phyloP scores from a whole-genome alignment of 2,329 filamentous ascomycete genomes.

The Teratosphaeria nubilosa region DNA sequence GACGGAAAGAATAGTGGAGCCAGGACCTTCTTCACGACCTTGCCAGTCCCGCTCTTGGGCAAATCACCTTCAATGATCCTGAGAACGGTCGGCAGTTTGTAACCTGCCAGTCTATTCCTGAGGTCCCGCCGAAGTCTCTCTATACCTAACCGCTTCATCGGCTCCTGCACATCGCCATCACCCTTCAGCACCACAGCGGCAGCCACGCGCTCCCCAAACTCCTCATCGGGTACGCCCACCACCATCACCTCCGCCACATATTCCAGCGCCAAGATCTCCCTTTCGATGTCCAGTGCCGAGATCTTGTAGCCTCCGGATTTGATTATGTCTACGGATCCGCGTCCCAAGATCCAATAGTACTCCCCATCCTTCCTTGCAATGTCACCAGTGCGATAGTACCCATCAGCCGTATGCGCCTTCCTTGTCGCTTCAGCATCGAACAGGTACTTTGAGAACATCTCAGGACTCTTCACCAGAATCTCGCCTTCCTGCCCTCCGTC shows the following conservation, averaged over 20 bases:
- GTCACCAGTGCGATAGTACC: constrained; percentile 26
- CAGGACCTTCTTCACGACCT: constrained; percentile 40
- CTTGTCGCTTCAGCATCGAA: constrained; percentile 21
- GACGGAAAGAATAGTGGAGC: constrained; percentile 23
- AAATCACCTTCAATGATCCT: constrained; percentile 36
- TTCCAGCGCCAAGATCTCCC: constrained; percentile 40
- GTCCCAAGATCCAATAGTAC: constrained; percentile 45
- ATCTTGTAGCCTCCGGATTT: constrained; percentile 49
- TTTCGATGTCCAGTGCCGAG: constrained; percentile 45
- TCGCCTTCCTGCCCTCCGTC: constrained; percentile 35
- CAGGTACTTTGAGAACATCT: constrained; percentile 27
- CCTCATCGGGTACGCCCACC: constrained; percentile 43
- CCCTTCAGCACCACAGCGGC: constrained; percentile 38
- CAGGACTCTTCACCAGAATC: constrained; percentile 31
- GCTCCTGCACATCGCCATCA: constrained; percentile 16
- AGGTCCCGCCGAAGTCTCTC: constrained; percentile 35
- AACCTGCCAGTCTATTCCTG: constrained; percentile 34
- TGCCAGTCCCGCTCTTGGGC: constrained; percentile 40
- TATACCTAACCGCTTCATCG: constrained; percentile 25
- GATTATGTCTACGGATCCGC: constrained; percentile 44
- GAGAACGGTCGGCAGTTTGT: constrained; percentile 41
- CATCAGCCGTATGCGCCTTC: constrained; percentile 19
- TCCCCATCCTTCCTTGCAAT: constrained; percentile 30
- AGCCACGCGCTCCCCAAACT: constrained; percentile 47
- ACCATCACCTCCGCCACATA: constrained; percentile 44